A percentile compares a stretch with the other conserved stretches of the same genome.
phyloP scores from a whole-genome alignment of 768 basidiomycete species.

The Trametes villosa region DNA sequence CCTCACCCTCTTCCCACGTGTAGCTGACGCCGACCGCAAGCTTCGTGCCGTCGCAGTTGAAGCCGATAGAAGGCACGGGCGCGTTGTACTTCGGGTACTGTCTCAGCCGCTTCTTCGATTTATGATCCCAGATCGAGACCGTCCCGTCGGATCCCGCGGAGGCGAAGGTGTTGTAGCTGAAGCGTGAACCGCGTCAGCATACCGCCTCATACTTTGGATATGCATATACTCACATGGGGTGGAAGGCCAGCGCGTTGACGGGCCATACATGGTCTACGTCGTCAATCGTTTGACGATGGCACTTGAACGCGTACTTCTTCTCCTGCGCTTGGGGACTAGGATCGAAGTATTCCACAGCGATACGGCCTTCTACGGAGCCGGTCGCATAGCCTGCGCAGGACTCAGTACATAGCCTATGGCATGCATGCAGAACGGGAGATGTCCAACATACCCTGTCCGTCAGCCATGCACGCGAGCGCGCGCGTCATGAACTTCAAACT shows the following conservation, averaged over 20 bases:
- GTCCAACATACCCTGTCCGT: conserved; percentile 83
- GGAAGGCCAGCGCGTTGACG: conserved; percentile 94
- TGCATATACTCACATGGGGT: conserved; percentile 64
- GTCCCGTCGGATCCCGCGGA: conserved; percentile 94
- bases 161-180: conserved; percentile 90
- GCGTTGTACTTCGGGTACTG: conserved; percentile 83
- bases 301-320: conserved; percentile 96
- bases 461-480: conserved; percentile 88
- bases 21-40: conserved; percentile 87
- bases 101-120: conserved; percentile 91
- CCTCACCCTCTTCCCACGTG: conserved; percentile 88
- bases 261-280: conserved; percentile 97
- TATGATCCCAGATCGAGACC: conserved; percentile 97
- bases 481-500: conserved; percentile 96
- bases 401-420: conserved; percentile 2
- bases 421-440: background rate
- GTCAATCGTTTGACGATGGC: conserved; percentile 88
- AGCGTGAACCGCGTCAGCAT: background rate
- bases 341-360: conserved; percentile 97
- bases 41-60: conserved; percentile 82
- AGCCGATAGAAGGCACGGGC: conserved; percentile 78
- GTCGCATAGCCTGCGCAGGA: conserved; percentile 74
- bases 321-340: conserved; percentile 76
- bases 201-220: background rate
- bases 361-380: conserved; percentile 92